Base-by-base conservation (phyloP, 805 yeast genomes). In the Wickerhamomyces strasburgensis region DNA sequence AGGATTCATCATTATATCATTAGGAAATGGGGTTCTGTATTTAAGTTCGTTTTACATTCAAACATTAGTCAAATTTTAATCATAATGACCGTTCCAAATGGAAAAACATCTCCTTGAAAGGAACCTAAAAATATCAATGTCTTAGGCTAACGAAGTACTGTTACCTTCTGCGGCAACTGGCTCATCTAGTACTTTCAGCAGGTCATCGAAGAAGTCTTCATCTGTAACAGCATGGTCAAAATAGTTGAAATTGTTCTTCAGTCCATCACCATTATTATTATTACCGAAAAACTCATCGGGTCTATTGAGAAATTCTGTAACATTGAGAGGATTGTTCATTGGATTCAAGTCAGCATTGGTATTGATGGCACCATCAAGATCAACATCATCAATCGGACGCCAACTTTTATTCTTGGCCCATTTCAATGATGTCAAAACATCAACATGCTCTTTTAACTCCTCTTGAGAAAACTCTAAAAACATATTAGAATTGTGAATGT, bases 151-250 rank as follows among this genome's bases (percentile, higher is more conserved):
- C n/a, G n/a, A n/a, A n/a, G n/a, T n/a, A n/a, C n/a, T n/a, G n/a
- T n/a, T n/a, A n/a, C n/a, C n/a, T n/a, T n/a, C n/a, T n/a, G n/a
- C n/a, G n/a, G n/a, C n/a, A n/a, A n/a, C n/a, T n/a, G 25, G 11
- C 25, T 21, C 93, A 80, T 33, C 38, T 21, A 40, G 31, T 3
- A 19, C n/a, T 14, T 31, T 29, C 10, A 43, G 15, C 21, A 43
- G 23, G 4, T 28, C 33, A 5, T 31, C 32, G 21, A 40, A 40
- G 26, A 34, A 29, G 18, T 39, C 44, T 11, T 43, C 44, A 7
- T 43, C 41, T 3, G 23, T 14, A 18, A 39, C 9, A 6, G n/a
- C 24, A 4, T 31, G 7, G n/a, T 37, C 44, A 23, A 41, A 29
- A 27, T 33, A 24, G 25, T 37, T 40, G 29, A 37, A 31, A 14